phyloP scores from a whole-genome alignment of 2,329 filamentous ascomycete genomes.

The Nemania sp. region DNA sequence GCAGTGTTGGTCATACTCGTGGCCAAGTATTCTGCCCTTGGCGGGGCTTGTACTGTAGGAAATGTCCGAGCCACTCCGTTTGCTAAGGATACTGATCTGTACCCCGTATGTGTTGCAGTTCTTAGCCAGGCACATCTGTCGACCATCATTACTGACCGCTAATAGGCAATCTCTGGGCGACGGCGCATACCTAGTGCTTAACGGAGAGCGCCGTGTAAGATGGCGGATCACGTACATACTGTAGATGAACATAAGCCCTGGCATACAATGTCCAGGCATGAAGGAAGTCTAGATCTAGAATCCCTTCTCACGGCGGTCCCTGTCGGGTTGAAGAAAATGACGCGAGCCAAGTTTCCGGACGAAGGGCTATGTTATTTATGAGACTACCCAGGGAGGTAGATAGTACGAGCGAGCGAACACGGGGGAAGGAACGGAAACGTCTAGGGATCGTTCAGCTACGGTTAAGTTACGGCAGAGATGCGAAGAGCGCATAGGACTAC shows the following conservation, averaged over 20 bases:
- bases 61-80: constrained; percentile 27
- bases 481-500: background rate
- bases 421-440: background rate
- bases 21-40: constrained; percentile 16
- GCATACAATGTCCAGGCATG: background rate
- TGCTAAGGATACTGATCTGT: constrained; percentile 25
- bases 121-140: constrained; percentile 29
- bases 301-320: constrained; percentile 1
- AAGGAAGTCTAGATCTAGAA: constrained; percentile 6
- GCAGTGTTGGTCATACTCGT: constrained; percentile 5
- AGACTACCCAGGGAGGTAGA: background rate
- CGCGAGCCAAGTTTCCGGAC: constrained; percentile 18
- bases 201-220: constrained; percentile 18
- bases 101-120: constrained; percentile 29
- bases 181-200: background rate
- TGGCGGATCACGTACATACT: constrained; percentile 3
- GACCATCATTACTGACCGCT: constrained; percentile 19
- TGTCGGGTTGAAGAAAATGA: background rate
- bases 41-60: constrained; percentile 14
- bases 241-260: background rate
- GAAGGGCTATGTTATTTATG: constrained; percentile 1
- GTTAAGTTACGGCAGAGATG: background rate
- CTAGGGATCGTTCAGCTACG: background rate
- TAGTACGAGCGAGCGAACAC: background rate
- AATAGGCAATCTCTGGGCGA: constrained; percentile 13